Percentiles rank a stretch among this genome's conserved stretches.
These are phyloP conservation scores for Didymella pomorum DNA, from an alignment of 2,329 filamentous ascomycete species.

Conservation along the genomic window DNA sequence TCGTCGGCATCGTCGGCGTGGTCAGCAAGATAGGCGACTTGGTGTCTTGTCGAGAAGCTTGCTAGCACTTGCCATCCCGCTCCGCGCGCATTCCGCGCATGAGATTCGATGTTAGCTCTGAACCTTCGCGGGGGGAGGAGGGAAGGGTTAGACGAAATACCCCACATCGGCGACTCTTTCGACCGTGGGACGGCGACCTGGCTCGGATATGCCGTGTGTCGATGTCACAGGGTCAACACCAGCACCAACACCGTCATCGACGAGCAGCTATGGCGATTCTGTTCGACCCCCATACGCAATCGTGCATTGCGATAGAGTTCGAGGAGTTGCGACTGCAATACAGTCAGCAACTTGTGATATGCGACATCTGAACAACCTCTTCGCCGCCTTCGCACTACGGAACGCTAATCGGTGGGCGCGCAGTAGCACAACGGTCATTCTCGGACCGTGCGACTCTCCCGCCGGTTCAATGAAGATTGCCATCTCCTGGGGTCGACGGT, in stretches of 20 bases:
- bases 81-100: conserved; percentile 11
- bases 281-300: not conserved
- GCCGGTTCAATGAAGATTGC: not conserved
- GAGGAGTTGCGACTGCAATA: not conserved
- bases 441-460: conserved; percentile 21
- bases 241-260: conserved; percentile 8
- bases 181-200: conserved; percentile 31
- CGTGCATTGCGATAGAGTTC: not conserved
- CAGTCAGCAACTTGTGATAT: conserved; percentile 4
- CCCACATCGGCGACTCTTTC: conserved; percentile 29
- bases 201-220: conserved; percentile 30
- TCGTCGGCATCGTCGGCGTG: not conserved
- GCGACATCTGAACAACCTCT: conserved; percentile 5
- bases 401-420: conserved; percentile 27
- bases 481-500: not conserved
- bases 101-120: conserved; percentile 5
- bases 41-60: conserved; percentile 1
- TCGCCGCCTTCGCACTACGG: conserved; percentile 12
- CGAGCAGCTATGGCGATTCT: not conserved
- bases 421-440: conserved; percentile 28
- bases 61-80: not conserved
- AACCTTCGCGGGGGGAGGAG: conserved; percentile 15
- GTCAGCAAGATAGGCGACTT: conserved; percentile 10
- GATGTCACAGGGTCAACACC: conserved; percentile 18
- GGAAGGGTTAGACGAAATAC: conserved; percentile 26